A percentile compares a stretch with the other conserved stretches of the same genome.
Evolutionary conservation across 78 protist species (phyloP).

Genomic region (Dictyostelium citrinum): DNA sequence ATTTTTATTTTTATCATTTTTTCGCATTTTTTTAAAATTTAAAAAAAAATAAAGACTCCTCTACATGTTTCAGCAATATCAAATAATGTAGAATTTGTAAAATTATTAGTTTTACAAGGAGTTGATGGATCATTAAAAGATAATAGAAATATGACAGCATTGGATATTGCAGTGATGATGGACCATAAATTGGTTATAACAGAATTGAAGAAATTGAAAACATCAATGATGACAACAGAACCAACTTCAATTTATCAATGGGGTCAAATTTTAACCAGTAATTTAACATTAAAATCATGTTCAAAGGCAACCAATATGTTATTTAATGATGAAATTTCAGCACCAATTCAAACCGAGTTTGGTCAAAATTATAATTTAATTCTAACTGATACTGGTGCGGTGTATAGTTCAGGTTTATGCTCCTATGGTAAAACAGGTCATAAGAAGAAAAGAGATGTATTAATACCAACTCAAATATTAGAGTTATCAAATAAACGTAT

Average conservation of each 20-base stretch:
- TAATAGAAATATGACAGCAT: conserved; percentile 22
- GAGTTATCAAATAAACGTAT: conserved; percentile 22
- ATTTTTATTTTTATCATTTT: neutral
- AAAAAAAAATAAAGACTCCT: conserved; percentile 18
- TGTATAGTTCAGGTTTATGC: conserved; percentile 37
- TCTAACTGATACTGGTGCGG: conserved; percentile 55
- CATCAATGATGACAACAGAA: neutral
- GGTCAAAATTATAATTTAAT: conserved; percentile 33
- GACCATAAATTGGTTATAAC: neutral
- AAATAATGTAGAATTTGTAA: neutral
- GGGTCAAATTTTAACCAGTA: conserved; percentile 20
- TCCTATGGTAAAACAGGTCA: conserved; percentile 44
- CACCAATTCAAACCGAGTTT: conserved; percentile 14
- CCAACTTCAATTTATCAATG: conserved; percentile 21
- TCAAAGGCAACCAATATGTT: neutral
- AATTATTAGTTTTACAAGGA: neutral
- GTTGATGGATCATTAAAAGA: conserved; percentile 11
- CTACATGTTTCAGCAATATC: conserved; percentile 24
- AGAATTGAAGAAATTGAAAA: neutral
- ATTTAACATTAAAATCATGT: neutral
- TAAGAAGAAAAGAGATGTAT: neutral
- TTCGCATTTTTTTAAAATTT: neutral
- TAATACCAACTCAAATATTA: conserved; percentile 15
- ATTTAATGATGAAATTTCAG: conserved; percentile 10
- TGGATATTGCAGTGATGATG: conserved; percentile 19